Conservation (phyloP, 345 rosid genomes). For the Cardiospermum halicacabum region DNA sequence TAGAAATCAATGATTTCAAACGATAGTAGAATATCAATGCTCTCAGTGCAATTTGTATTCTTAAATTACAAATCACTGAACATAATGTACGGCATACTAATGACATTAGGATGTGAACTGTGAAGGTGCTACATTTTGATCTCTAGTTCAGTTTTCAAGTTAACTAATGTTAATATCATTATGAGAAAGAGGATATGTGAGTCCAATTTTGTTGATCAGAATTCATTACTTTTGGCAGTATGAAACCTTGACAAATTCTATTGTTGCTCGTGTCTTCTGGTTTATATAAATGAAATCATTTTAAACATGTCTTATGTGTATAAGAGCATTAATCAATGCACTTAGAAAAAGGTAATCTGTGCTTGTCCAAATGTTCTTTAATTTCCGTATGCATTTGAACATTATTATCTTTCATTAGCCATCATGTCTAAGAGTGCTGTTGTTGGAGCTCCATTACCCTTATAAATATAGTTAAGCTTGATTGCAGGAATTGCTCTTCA, state of each 20-base stretch:
- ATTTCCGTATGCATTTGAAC: neutral
- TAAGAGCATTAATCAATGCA: neutral
- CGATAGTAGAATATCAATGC: neutral
- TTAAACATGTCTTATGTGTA: neutral
- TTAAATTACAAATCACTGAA: neutral
- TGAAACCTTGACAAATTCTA: neutral
- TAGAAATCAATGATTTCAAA: neutral
- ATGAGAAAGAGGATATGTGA: neutral
- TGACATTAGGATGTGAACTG: neutral
- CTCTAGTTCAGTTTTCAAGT: constrained; percentile 1
- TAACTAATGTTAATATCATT: neutral
- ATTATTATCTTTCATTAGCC: neutral
- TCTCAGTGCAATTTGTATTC: neutral
- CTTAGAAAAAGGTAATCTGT: constrained; percentile 3
- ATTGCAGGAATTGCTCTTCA: constrained; percentile 36
- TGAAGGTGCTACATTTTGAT: neutral
- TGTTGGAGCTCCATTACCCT: neutral
- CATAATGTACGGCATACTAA: too few species aligned
- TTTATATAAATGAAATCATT: neutral
- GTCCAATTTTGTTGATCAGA: constrained; percentile 1
- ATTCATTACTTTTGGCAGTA: neutral
- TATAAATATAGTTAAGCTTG: constrained; percentile 9
- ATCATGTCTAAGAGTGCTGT: neutral
- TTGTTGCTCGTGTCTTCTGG: neutral
- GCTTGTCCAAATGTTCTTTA: neutral